Base-by-base conservation (phyloP, 805 yeast species). In the Hanseniaspora singularis region DNA sequence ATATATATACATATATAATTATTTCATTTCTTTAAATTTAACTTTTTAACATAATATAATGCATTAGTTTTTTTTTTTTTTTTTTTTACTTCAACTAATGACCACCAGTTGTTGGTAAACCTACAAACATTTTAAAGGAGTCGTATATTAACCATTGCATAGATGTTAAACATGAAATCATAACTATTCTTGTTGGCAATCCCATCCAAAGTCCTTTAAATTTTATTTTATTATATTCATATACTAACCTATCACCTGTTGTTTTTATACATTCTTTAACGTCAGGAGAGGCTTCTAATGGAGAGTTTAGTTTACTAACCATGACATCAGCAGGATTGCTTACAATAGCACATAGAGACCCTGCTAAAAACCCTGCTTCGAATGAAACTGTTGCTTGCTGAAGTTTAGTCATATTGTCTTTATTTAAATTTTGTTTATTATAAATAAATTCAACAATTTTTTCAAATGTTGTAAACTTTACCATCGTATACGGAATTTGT, bases 251-350 rank as follows among this genome's bases (percentile, higher is more conserved):
- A 27, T 68, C 66, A 24, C 79, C 78, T 57, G 74, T 71, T 4
- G 81, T 59, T 67, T 87, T 95, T 41, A 70, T 71, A 28, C 72
- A 60, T 64, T 65, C 57, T 74, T 77, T 26, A 26, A 26, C 10
- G 56, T 77, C 87, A 22, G 33, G 11, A 26, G 46, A 27, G 27
- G 51, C 31, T 59, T 63, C 46, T 14, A 42, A 22, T 6, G 46
- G 46, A 46, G 81, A 72, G 62, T 85, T 88, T 58, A 92, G 77
- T 72, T 87, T 84, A 40, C 95, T 83, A 22, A 89, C 97, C 95
- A 92, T 80, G 28, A 89, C 96, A 65, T 89, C 98, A n/a, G 97
- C 97, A 18, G 98, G 98, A 64, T 92, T 96, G 23, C 96, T 88
- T 15, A 88, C 92, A 44, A 82, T 68, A 7, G 98, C 97, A 71